A percentile compares a stretch with the other conserved stretches of the same genome.
These are phyloP conservation scores for Salvia splendens DNA, from an alignment of 257 asterid genomes.

Conservation along the genomic window DNA sequence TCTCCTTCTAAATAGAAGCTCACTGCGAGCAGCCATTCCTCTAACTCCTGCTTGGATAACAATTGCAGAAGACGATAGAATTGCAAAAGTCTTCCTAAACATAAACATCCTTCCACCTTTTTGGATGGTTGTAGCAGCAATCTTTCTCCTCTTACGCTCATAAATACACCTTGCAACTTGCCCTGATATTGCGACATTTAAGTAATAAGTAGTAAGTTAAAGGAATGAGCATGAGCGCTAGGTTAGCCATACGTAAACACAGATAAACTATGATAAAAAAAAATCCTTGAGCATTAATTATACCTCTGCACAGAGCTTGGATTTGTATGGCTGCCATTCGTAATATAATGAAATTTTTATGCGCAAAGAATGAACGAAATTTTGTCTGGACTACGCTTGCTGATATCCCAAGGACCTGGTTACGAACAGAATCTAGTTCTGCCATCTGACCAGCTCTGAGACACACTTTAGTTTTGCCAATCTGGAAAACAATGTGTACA, in stretches of 20 bases:
- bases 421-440: constrained; percentile 69
- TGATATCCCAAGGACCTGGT: constrained; percentile 75
- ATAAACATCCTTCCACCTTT: constrained; percentile 61
- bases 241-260: constrained; percentile 6
- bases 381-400: constrained; percentile 69
- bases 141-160: constrained; percentile 53
- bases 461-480: constrained; percentile 87
- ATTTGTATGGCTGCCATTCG: constrained; percentile 56
- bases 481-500: constrained; percentile 49
- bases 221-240: constrained; percentile 17
- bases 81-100: constrained; percentile 45
- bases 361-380: constrained; percentile 54
- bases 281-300: constrained; percentile 3
- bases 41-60: constrained; percentile 71
- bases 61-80: constrained; percentile 52
- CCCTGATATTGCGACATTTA: constrained; percentile 42
- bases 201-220: constrained; percentile 3
- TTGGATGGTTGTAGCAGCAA: constrained; percentile 77
- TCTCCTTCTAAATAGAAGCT: constrained; percentile 48
- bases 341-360: constrained; percentile 47
- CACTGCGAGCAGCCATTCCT: constrained; percentile 64
- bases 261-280: not conserved
- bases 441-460: constrained; percentile 98
- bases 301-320: constrained; percentile 83
- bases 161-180: constrained; percentile 57